phyloP scores from a whole-genome alignment of 768 basidiomycete genomes.

The Lentinula sp. region DNA sequence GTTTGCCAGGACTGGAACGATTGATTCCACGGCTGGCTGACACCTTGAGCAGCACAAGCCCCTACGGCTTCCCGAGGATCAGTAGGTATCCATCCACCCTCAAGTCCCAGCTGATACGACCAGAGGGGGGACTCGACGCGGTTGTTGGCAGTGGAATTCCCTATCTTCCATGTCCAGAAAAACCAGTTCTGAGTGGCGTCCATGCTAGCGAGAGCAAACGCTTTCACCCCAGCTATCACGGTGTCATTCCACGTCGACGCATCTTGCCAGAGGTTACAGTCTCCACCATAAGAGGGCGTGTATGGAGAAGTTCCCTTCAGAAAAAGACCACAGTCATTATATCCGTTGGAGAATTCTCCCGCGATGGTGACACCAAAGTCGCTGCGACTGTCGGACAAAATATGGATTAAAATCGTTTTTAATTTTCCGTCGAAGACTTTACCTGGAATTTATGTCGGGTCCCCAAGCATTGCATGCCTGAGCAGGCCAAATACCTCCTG shows the following conservation, averaged over 20 bases:
- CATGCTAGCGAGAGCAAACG: conserved; percentile 31
- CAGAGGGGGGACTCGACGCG: conserved; percentile 52
- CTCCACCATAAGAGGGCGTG: conserved; percentile 24
- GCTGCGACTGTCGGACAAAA: conserved; percentile 19
- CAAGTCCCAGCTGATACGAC: conserved; percentile 66
- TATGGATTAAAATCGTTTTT: not conserved
- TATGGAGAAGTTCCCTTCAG: conserved; percentile 25
- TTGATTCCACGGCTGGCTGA: conserved; percentile 27
- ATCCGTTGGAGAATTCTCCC: conserved; percentile 62
- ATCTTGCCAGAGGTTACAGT: conserved; percentile 34
- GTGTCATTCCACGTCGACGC: conserved; percentile 38
- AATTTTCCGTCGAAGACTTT: not conserved
- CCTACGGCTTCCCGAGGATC: conserved; percentile 57
- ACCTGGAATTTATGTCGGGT: conserved; percentile 30
- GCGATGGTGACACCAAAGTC: conserved; percentile 57
- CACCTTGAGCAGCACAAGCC: conserved; percentile 45
- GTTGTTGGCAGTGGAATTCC: conserved; percentile 47
- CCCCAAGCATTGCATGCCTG: conserved; percentile 52
- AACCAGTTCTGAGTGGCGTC: conserved; percentile 65
- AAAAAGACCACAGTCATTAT: conserved; percentile 52
- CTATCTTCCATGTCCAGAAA: conserved; percentile 83
- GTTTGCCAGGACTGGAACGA: conserved; percentile 51
- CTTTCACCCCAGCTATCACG: conserved; percentile 10
- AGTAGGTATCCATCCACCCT: conserved; percentile 59
- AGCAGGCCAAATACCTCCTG: conserved; percentile 36